Evolutionary conservation across 2,329 filamentous ascomycete genomes (phyloP).

Genomic region (Onygenales sp.): DNA sequence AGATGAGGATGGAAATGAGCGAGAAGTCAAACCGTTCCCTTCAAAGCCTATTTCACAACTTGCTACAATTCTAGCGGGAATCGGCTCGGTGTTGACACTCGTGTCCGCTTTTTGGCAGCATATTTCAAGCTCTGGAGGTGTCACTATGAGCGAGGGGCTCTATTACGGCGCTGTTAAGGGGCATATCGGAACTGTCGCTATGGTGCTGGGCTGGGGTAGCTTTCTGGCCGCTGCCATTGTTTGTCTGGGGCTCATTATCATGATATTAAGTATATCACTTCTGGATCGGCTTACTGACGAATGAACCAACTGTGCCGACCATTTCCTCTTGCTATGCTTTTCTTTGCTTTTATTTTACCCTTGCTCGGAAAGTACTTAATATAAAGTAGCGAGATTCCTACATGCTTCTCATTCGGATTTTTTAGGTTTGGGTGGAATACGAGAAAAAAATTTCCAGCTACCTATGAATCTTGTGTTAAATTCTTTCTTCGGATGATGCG

Average conservation of each 20-base stretch:
- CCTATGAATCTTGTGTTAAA: no score
- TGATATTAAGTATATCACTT: slow-evolving; percentile 88
- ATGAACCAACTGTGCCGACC: not conserved
- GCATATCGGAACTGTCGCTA: slow-evolving; percentile 85
- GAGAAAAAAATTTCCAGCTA: no score
- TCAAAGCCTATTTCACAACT: slow-evolving; percentile 86
- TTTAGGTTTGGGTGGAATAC: no score
- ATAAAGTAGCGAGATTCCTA: no score
- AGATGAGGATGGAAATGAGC: slow-evolving; percentile 68
- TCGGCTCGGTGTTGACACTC: slow-evolving; percentile 55
- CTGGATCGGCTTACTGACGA: slow-evolving; percentile 51
- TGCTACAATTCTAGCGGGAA: slow-evolving; percentile 79
- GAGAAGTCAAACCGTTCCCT: slow-evolving; percentile 89
- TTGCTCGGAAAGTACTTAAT: no score
- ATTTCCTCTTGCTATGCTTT: not conserved
- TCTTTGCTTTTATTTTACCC: no score
- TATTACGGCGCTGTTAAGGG: slow-evolving; percentile 80
- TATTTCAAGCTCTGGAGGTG: slow-evolving; percentile 89
- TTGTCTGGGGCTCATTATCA: slow-evolving; percentile 85
- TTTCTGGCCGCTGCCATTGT: slow-evolving; percentile 90
- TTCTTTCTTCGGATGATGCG: no score
- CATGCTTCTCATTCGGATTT: no score
- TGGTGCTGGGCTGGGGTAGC: slow-evolving; percentile 96
- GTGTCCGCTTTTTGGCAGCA: slow-evolving; percentile 58
- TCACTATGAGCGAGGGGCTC: slow-evolving; percentile 84